These are phyloP conservation scores for Verticillium alfalfae DNA, from an alignment of 2,329 filamentous ascomycete species.

Conservation along the genomic window DNA sequence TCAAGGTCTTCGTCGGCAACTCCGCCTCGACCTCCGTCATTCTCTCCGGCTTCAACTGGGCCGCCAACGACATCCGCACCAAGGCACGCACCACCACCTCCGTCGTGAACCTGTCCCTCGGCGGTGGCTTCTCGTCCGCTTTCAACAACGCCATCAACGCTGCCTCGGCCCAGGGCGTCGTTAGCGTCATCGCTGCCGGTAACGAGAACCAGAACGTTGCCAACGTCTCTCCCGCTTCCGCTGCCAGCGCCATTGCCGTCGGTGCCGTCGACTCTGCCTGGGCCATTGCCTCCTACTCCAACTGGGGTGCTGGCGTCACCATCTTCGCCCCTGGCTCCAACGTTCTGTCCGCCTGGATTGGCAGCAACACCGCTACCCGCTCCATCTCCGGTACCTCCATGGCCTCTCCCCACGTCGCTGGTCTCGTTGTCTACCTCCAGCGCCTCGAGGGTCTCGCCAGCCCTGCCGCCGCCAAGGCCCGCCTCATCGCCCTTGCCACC, in stretches of 20 bases:
- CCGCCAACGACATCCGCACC: conserved; percentile 16
- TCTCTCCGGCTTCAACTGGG: conserved; percentile 18
- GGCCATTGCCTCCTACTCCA: conserved; percentile 21
- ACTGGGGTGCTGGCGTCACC: conserved; percentile 40
- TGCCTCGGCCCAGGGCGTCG: conserved; percentile 26
- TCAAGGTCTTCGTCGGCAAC: conserved; percentile 35
- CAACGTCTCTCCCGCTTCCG: conserved; percentile 23
- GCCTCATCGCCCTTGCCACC: conserved; percentile 34
- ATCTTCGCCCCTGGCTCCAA: conserved; percentile 44
- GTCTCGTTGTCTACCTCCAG: conserved; percentile 54
- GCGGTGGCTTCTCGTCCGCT: conserved; percentile 20
- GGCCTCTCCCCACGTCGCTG: conserved; percentile 56
- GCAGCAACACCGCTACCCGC: conserved; percentile 31
- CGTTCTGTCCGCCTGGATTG: conserved; percentile 41
- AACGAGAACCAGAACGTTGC: conserved; percentile 21
- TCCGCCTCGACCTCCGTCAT: conserved; percentile 14
- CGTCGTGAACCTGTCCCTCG: conserved; percentile 35
- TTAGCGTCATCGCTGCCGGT: conserved; percentile 34
- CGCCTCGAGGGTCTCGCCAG: conserved; percentile 30
- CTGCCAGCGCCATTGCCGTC: conserved; percentile 23
- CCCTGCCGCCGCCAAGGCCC: conserved; percentile 33
- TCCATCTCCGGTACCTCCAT: conserved; percentile 55
- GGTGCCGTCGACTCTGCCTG: conserved; percentile 16
- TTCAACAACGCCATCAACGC: conserved; percentile 31
- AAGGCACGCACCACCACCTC: conserved; percentile 16